Conservation (phyloP, 1,139 yeast species). For the Kluyveromyces sp. region DNA sequence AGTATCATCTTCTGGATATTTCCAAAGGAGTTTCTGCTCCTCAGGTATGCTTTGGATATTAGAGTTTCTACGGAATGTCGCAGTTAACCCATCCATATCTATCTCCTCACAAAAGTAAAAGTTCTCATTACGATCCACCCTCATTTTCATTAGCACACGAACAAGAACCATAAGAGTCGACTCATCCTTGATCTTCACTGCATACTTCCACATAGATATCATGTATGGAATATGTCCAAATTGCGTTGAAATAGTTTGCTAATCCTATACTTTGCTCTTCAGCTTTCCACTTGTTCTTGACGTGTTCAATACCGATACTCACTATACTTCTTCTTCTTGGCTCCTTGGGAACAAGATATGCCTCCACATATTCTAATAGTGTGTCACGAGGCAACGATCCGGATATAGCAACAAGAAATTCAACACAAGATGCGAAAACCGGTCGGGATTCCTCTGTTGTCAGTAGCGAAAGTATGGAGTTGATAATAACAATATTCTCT, state of each 20-base stretch:
- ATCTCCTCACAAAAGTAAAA: constrained; percentile 47
- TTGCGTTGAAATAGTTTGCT: constrained; percentile 31
- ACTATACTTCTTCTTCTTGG: constrained; percentile 25
- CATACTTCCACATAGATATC: constrained; percentile 26
- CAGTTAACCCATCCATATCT: constrained; percentile 62
- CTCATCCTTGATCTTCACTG: constrained; percentile 28
- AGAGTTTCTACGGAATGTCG: constrained; percentile 47
- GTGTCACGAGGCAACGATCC: neutral
- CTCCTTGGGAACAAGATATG: constrained; percentile 12
- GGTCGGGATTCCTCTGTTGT: neutral
- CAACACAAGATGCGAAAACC: neutral
- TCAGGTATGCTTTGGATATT: constrained; percentile 12
- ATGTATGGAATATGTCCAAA: constrained; percentile 8
- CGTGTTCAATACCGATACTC: constrained; percentile 7
- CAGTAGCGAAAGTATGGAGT: neutral
- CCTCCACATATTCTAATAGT: neutral
- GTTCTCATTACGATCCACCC: constrained; percentile 42
- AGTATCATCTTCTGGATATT: constrained; percentile 46
- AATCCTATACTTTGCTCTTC: constrained; percentile 32
- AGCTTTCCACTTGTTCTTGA: constrained; percentile 9
- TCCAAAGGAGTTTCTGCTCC: constrained; percentile 35
- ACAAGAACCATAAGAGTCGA: constrained; percentile 42
- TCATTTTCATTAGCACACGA: constrained; percentile 47
- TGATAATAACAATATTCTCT: neutral
- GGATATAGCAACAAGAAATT: neutral